Evolutionary conservation across 2,329 filamentous ascomycete genomes (phyloP).

Genomic region (Trichoderma arundinaceum): DNA sequence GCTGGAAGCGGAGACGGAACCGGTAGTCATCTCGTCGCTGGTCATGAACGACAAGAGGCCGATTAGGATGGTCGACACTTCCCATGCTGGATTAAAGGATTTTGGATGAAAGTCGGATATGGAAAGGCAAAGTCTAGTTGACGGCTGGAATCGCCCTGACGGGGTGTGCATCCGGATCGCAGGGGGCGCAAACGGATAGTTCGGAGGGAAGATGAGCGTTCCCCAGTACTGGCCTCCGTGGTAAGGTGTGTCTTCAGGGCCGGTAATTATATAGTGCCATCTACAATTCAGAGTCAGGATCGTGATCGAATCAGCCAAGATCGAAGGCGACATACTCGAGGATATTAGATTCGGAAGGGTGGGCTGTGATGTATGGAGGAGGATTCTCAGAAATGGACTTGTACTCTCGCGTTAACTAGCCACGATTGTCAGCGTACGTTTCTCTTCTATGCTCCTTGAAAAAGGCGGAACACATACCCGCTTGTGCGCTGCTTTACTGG

Average conservation of each 20-base stretch:
- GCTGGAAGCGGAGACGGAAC: conserved; percentile 78
- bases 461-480: conserved; percentile 56
- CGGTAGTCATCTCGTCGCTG: conserved; percentile 97
- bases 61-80: conserved; percentile 94
- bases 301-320: neutral
- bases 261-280: conserved; percentile 96
- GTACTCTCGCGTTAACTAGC: conserved; percentile 65
- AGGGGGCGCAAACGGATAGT: conserved; percentile 96
- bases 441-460: neutral
- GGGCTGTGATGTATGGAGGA: conserved; percentile 85
- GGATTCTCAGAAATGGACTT: conserved; percentile 73
- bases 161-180: conserved; percentile 99
- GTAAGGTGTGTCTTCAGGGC: conserved; percentile 92
- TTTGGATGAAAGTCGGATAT: conserved; percentile 98
- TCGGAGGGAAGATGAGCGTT: conserved; percentile 89
- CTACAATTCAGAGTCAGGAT: conserved; percentile 46
- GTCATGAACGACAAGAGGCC: conserved; percentile 98
- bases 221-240: conserved; percentile 98
- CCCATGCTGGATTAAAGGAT: conserved; percentile 98
- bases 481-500: conserved; percentile 74
- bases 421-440: neutral
- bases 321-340: conserved; percentile 67
- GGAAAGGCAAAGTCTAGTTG: conserved; percentile 87
- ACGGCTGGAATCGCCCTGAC: conserved; percentile 92
- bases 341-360: conserved; percentile 89